Evolutionary conservation across 352 stramenopile species (phyloP).

Genomic region (Globisporangium alternatum): DNA sequence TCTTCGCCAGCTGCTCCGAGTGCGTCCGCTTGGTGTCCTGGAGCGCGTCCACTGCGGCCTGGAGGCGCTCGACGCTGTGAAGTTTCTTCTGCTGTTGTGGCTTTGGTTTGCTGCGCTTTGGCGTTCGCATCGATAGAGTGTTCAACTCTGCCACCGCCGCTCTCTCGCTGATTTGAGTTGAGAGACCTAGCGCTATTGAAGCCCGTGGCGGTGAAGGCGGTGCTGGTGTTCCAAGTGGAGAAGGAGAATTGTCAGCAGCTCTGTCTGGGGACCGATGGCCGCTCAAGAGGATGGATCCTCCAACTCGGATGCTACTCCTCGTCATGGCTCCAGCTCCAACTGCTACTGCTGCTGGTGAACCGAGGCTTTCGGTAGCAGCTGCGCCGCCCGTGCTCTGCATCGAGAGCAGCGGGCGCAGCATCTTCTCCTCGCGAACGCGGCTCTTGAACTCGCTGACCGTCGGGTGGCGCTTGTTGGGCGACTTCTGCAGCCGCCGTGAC

Average conservation of each 20-base stretch:
- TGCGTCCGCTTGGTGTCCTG: slow-evolving; percentile 42
- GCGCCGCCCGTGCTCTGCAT: slow-evolving; percentile 15
- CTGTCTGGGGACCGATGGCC: slow-evolving; percentile 1
- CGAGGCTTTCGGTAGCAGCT: neutral
- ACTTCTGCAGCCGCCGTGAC: slow-evolving; percentile 43
- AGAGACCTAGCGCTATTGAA: slow-evolving; percentile 1
- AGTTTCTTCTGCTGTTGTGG: slow-evolving; percentile 6
- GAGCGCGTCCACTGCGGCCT: slow-evolving; percentile 43
- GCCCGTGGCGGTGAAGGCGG: neutral
- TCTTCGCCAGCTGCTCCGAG: slow-evolving; percentile 31
- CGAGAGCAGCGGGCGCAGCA: slow-evolving; percentile 26
- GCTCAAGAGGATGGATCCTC: neutral
- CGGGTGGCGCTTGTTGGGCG: slow-evolving; percentile 35
- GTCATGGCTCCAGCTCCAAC: neutral
- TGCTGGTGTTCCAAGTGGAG: neutral
- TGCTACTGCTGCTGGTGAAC: neutral
- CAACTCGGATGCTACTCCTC: slow-evolving; percentile 5
- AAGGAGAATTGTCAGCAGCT: neutral
- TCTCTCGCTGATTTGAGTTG: slow-evolving; percentile 3
- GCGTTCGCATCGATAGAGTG: neutral
- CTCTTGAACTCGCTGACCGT: slow-evolving; percentile 46
- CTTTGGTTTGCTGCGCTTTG: neutral
- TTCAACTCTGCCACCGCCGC: neutral
- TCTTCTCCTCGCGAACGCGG: slow-evolving; percentile 42
- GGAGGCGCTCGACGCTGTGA: slow-evolving; percentile 58